These are phyloP conservation scores for Periconia digitata DNA, from an alignment of 2,329 filamentous ascomycete genomes.

Conservation along the genomic window DNA sequence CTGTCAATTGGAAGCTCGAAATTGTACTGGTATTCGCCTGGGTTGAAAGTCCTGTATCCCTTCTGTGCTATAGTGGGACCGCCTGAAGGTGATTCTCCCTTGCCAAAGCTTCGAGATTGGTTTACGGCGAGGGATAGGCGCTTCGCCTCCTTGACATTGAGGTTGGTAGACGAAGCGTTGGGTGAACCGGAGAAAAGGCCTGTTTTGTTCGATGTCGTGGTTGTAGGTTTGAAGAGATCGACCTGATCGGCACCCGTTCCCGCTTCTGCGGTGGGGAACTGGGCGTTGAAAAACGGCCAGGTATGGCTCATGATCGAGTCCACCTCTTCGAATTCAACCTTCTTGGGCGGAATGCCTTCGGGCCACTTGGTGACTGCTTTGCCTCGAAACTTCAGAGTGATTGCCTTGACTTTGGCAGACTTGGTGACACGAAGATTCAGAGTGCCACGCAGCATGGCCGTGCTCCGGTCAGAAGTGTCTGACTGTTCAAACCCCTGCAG, in stretches of 20 bases:
- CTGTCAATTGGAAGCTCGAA: slow-evolving; percentile 85
- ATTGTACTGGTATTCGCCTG: slow-evolving; percentile 71
- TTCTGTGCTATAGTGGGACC: slow-evolving; percentile 66
- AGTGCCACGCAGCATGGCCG: slow-evolving; percentile 82
- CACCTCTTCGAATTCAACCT: slow-evolving; percentile 80
- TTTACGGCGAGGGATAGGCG: slow-evolving; percentile 77
- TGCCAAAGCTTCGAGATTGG: slow-evolving; percentile 82
- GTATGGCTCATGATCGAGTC: slow-evolving; percentile 86
- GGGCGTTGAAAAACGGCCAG: slow-evolving; percentile 88
- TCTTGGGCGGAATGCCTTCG: slow-evolving; percentile 86
- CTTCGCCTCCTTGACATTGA: slow-evolving; percentile 58
- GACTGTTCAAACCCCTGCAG: slow-evolving; percentile 77
- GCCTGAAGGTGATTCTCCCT: slow-evolving; percentile 65
- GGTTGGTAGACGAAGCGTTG: slow-evolving; percentile 48
- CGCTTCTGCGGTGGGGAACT: slow-evolving; percentile 60
- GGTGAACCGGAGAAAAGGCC: slow-evolving; percentile 47
- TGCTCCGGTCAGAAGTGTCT: slow-evolving; percentile 64
- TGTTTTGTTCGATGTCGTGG: slow-evolving; percentile 26
- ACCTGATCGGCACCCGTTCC: slow-evolving; percentile 66
- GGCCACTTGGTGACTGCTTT: slow-evolving; percentile 93
- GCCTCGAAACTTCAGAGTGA: slow-evolving; percentile 83
- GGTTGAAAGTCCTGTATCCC: slow-evolving; percentile 83
- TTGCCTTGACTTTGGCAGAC: slow-evolving; percentile 87
- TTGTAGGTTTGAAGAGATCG: slow-evolving; percentile 53
- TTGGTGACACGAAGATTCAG: slow-evolving; percentile 82